phyloP scores from a whole-genome alignment of 2,329 filamentous ascomycete species.

The Endoconidiophora laricicola region DNA sequence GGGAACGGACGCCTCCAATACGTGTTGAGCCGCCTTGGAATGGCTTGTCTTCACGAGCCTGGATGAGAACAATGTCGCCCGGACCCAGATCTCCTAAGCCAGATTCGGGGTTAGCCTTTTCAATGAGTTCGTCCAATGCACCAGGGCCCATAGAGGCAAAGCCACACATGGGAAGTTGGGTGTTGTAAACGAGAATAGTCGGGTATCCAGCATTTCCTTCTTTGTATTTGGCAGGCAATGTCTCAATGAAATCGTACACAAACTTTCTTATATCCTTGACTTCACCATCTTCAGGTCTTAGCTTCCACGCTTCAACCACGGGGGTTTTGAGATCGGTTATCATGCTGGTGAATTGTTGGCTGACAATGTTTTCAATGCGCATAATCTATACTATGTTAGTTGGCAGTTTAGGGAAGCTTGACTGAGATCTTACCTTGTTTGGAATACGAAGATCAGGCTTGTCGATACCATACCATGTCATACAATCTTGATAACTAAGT shows the following conservation, averaged over 20 bases:
- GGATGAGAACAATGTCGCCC: conserved; percentile 67
- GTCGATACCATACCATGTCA: conserved; percentile 69
- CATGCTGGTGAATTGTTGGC: conserved; percentile 51
- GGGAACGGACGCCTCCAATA: conserved; percentile 55
- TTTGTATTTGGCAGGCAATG: conserved; percentile 40
- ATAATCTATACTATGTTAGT: conserved; percentile 35
- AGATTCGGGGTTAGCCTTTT: conserved; percentile 15
- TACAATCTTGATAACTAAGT: conserved; percentile 60
- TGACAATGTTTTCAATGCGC: conserved; percentile 45
- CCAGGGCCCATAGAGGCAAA: conserved; percentile 52
- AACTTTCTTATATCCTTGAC: conserved; percentile 41
- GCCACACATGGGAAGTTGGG: conserved; percentile 55
- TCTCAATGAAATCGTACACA: conserved; percentile 52
- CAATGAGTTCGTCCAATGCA: conserved; percentile 18
- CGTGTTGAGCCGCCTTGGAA: conserved; percentile 55
- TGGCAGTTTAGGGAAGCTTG: neutral
- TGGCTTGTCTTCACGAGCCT: conserved; percentile 52
- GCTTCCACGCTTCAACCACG: conserved; percentile 56
- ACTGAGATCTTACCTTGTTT: conserved; percentile 33
- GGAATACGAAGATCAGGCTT: conserved; percentile 78
- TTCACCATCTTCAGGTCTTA: conserved; percentile 38
- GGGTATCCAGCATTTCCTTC: conserved; percentile 63
- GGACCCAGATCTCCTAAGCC: conserved; percentile 31
- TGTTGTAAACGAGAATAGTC: conserved; percentile 60
- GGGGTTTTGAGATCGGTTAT: conserved; percentile 55